A percentile compares a stretch with the other conserved stretches of the same genome.
Evolutionary conservation across 192 early-diverging fungal genomes (phyloP).

Genomic region (Chytriomyces confervae): DNA sequence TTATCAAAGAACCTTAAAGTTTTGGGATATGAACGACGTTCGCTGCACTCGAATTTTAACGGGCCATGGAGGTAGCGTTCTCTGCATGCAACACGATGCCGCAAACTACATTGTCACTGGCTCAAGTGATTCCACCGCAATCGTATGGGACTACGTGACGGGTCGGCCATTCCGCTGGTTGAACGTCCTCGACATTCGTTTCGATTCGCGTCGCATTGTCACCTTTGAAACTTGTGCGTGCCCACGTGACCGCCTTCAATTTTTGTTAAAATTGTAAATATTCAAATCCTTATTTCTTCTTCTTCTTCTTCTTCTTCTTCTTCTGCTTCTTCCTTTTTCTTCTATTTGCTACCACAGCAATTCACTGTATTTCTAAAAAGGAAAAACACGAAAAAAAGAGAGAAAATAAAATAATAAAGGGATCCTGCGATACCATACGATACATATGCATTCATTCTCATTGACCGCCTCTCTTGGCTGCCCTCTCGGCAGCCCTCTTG

Average conservation of each 20-base stretch:
- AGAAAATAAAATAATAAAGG: too few relatives aligned
- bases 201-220: constrained; percentile 74
- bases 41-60: constrained; percentile 19
- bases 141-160: constrained; percentile 64
- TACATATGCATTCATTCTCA: too few relatives aligned
- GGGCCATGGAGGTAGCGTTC: constrained; percentile 58
- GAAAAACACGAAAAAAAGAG: too few relatives aligned
- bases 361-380: too few relatives aligned
- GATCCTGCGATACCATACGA: too few relatives aligned
- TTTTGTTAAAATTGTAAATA: too few relatives aligned
- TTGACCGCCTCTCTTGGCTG: not conserved
- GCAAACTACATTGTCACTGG: constrained; percentile 56
- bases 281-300: too few relatives aligned
- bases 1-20: constrained; percentile 19
- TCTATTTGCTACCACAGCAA: too few relatives aligned
- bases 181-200: constrained; percentile 83
- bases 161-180: constrained; percentile 56
- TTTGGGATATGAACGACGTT: constrained; percentile 17
- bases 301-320: too few relatives aligned
- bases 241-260: too few relatives aligned
- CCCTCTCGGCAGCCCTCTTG: not conserved
- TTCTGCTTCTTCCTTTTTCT: too few relatives aligned
- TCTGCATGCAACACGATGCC: constrained; percentile 63
- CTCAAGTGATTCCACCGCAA: constrained; percentile 53
- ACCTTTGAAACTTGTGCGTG: constrained; percentile 49